Evolutionary conservation across 2,329 filamentous ascomycete genomes (phyloP).

Genomic region (Zarea fungicola): DNA sequence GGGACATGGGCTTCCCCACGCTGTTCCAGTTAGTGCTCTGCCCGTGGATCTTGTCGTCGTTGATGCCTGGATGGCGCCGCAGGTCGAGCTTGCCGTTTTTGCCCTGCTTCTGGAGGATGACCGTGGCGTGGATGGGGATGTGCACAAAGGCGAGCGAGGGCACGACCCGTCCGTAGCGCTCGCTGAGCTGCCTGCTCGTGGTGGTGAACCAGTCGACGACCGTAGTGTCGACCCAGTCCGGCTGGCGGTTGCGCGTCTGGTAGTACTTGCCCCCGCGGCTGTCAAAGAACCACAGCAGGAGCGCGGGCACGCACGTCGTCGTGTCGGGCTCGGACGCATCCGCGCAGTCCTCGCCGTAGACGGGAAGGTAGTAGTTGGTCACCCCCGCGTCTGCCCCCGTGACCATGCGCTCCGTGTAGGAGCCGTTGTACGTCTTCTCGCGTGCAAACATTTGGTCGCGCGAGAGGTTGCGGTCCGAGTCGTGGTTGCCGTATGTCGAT

Average conservation of each 20-base stretch:
- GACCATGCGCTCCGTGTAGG: slow-evolving; percentile 22
- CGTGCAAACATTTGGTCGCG: slow-evolving; percentile 18
- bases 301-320: slow-evolving; percentile 27
- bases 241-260: slow-evolving; percentile 25
- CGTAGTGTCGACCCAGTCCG: slow-evolving; percentile 39
- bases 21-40: slow-evolving; percentile 29
- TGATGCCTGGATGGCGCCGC: slow-evolving; percentile 27
- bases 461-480: slow-evolving; percentile 17
- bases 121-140: slow-evolving; percentile 35
- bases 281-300: slow-evolving; percentile 67
- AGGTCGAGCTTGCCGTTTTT: slow-evolving; percentile 21
- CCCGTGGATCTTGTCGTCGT: slow-evolving; percentile 26
- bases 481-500: slow-evolving; percentile 15
- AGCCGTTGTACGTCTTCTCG: slow-evolving; percentile 20
- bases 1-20: slow-evolving; percentile 17
- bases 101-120: slow-evolving; percentile 18
- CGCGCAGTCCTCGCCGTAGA: slow-evolving; percentile 23
- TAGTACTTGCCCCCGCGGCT: slow-evolving; percentile 51
- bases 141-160: slow-evolving; percentile 46
- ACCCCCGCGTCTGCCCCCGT: slow-evolving; percentile 22
- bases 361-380: slow-evolving; percentile 40
- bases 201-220: slow-evolving; percentile 41
- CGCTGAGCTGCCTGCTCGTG: slow-evolving; percentile 28
- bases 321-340: slow-evolving; percentile 20
- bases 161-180: slow-evolving; percentile 26